A percentile compares a stretch with the other conserved stretches of the same genome.
These are phyloP conservation scores for Fusarium nisikadoi DNA, from an alignment of 2,329 filamentous ascomycete genomes.

Conservation along the genomic window DNA sequence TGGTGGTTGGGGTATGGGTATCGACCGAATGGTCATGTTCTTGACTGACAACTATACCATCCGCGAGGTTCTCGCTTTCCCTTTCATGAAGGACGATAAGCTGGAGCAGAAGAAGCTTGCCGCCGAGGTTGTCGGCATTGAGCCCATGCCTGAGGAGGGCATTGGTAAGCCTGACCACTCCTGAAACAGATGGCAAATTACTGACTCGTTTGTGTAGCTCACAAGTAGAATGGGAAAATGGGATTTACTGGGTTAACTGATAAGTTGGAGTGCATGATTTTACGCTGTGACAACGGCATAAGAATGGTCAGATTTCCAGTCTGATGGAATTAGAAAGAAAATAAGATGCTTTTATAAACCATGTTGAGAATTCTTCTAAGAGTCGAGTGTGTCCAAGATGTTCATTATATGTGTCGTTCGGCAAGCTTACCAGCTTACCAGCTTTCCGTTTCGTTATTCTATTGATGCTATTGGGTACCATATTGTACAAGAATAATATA, in stretches of 20 bases:
- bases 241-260: conserved; percentile 4
- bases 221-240: conserved; percentile 38
- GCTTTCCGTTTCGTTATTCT: conserved; percentile 18
- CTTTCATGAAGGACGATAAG: conserved; percentile 87
- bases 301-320: conserved; percentile 7
- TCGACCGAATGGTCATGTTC: conserved; percentile 95
- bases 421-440: conserved; percentile 18
- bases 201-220: conserved; percentile 34
- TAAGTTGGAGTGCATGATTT: conserved; percentile 17
- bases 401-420: conserved; percentile 2
- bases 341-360: conserved; percentile 26
- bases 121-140: conserved; percentile 43
- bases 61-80: conserved; percentile 95
- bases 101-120: conserved; percentile 65
- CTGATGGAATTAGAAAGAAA: conserved; percentile 25
- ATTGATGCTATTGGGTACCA: conserved; percentile 33
- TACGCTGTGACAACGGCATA: conserved; percentile 42
- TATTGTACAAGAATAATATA: conserved; percentile 44
- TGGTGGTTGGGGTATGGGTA: conserved; percentile 95
- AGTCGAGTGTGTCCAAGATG: conserved; percentile 32
- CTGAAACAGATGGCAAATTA: neutral
- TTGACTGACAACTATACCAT: conserved; percentile 93
- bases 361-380: conserved; percentile 23
- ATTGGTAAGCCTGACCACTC: conserved; percentile 38
- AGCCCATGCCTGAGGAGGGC: conserved; percentile 43